phyloP scores from a whole-genome alignment of 2,329 filamentous ascomycete species.

The Sphaceloma murrayae region DNA sequence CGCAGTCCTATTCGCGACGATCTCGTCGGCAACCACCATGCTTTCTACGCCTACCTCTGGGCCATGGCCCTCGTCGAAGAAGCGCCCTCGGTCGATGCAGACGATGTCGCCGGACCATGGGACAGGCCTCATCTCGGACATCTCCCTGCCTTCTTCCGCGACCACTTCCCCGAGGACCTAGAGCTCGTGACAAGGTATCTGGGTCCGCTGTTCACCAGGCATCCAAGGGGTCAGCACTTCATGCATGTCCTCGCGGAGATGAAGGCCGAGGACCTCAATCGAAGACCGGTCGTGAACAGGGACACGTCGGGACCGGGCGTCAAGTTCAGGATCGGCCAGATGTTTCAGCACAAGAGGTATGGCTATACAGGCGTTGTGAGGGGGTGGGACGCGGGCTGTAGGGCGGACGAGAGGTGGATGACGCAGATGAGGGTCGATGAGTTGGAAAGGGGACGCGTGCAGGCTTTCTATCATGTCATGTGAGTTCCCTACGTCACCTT shows the following conservation, averaged over 20 bases:
- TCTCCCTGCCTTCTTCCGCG: conserved; percentile 55
- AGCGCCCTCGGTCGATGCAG: conserved; percentile 25
- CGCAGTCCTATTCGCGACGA: conserved; percentile 32
- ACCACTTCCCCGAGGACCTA: conserved; percentile 60
- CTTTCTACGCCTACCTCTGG: conserved; percentile 68
- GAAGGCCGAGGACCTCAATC: conserved; percentile 46
- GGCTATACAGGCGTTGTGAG: conserved; percentile 71
- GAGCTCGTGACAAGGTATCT: conserved; percentile 61
- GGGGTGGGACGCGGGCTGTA: conserved; percentile 66
- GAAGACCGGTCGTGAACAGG: conserved; percentile 32
- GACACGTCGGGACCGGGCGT: conserved; percentile 33
- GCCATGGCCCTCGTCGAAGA: conserved; percentile 41
- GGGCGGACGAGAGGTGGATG: conserved; percentile 53
- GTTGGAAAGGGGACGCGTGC: conserved; percentile 49
- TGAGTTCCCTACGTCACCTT: conserved; percentile 43
- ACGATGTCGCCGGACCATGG: conserved; percentile 11
- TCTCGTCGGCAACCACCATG: conserved; percentile 44
- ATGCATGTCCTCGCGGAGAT: conserved; percentile 47
- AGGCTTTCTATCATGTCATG: conserved; percentile 81
- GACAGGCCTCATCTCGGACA: conserved; percentile 52
- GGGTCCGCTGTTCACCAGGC: conserved; percentile 48
- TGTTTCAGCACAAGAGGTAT: conserved; percentile 76
- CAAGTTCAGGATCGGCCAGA: conserved; percentile 64
- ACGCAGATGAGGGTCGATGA: conserved; percentile 53
- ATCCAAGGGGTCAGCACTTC: conserved; percentile 45